These are phyloP conservation scores for Lagenidium giganteum DNA, from an alignment of 352 stramenopile genomes.

Conservation along the genomic window DNA sequence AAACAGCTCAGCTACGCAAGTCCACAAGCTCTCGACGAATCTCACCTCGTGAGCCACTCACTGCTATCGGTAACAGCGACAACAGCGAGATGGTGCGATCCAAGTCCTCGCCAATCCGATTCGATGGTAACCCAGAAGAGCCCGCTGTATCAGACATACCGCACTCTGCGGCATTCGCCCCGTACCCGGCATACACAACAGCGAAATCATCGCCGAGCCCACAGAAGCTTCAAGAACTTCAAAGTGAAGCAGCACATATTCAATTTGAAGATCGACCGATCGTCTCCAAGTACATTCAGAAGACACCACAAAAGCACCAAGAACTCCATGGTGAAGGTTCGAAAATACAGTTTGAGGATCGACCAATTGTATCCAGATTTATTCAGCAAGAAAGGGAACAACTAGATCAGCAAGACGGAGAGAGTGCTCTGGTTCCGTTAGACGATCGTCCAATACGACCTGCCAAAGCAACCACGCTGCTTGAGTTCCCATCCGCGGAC, in stretches of 20 bases:
- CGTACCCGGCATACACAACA: neutral
- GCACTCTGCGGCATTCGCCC: no score
- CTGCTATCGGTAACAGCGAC: neutral
- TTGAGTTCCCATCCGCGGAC: no score
- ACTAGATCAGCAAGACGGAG: neutral
- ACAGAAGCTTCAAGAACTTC: constrained; percentile 35
- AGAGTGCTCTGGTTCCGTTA: neutral
- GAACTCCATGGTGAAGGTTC: neutral
- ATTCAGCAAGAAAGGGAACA: neutral
- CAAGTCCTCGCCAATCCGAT: constrained; percentile 7
- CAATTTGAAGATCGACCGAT: constrained; percentile 28
- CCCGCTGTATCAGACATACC: no score
- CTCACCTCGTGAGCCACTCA: neutral
- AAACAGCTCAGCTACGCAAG: constrained; percentile 41
- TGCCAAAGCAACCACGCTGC: constrained; percentile 7
- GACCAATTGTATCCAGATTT: no score
- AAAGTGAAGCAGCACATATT: constrained; percentile 24
- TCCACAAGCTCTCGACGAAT: constrained; percentile 36
- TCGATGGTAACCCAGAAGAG: no score
- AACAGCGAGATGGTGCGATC: constrained; percentile 1
- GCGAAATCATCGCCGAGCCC: constrained; percentile 17
- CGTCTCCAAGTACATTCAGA: constrained; percentile 29
- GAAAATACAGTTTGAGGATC: no score
- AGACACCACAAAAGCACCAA: constrained; percentile 6
- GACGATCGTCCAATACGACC: constrained; percentile 44